Evolutionary conservation across 257 asterid genomes (phyloP), one percentile per base, ranked within the genome.

Genomic region (Leptodermis oblonga): DNA sequence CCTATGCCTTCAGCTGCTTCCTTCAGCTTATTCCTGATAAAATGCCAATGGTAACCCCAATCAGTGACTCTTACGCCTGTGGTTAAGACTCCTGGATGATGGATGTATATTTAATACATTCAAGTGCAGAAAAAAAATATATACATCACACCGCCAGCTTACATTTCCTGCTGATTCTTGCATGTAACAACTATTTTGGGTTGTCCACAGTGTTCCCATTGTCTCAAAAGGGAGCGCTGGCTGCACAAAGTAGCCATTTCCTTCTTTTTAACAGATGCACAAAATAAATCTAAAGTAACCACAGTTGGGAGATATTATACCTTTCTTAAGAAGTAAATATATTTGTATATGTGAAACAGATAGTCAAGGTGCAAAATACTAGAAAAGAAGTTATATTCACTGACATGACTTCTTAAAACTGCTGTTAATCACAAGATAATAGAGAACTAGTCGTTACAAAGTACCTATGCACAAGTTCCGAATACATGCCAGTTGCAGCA

Each of bases 111-210:
- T 12, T n/a, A 42, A 33, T 37, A 73, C 33, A 49, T 42, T 25
- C 37, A 65, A 48, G 28, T 34, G 9, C n/a, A 56, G 37, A 25
- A 33, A 33, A 33, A 23, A 43, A 37, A 61, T 33, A 73, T 54
- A 39, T 54, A 36, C 43, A 18, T 69, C 23, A 70, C 60, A 65
- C 70, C 78, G 71, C 66, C 76, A 71, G 73, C 96, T 88, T 86
- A 90, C 99, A 94, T 94, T 89, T 94, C 99, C 79, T 86, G 97
- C 83, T 87, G 97, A 85, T 89, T 94, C 88, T 87, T 94, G 95
- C 99, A 94, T 11, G 96, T 85, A 43, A 93, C 95, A 10, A 93
- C 97, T 74, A 93, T 93, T 77, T 93, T 93, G 74, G 99, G 90
- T 75, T 93, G 97, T 41, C 99, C 97, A 22, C 89, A 79, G 22